Conservation (phyloP, 139 green algal species). For the Closterium sp. region DNA sequence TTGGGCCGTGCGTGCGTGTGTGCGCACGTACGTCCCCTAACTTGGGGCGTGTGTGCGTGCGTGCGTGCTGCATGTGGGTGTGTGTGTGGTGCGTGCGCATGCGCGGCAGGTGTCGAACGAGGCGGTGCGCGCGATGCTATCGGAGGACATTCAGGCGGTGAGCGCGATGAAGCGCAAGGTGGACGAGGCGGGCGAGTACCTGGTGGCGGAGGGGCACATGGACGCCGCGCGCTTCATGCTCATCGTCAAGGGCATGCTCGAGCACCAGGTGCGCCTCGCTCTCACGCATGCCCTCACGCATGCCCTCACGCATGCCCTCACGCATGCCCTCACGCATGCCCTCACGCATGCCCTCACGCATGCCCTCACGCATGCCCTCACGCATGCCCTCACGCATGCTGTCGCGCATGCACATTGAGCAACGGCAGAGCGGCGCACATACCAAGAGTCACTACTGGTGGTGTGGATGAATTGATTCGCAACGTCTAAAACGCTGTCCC, state of each 20-base stretch:
- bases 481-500: background rate
- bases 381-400: too few relatives aligned
- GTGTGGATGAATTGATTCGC: background rate
- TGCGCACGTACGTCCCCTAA: too few relatives aligned
- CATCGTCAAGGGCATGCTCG: slow-evolving; percentile 42
- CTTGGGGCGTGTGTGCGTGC: too few relatives aligned
- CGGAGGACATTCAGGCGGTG: slow-evolving; percentile 38
- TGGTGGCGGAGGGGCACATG: slow-evolving; percentile 15
- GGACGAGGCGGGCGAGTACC: slow-evolving; percentile 27
- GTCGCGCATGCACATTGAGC: background rate
- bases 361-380: too few relatives aligned
- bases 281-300: background rate
- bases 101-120: slow-evolving; percentile 33
- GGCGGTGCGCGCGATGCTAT: slow-evolving; percentile 43
- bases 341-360: too few relatives aligned
- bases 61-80: background rate
- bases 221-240: slow-evolving; percentile 50
- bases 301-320: too few relatives aligned
- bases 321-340: too few relatives aligned
- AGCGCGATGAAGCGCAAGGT: slow-evolving; percentile 38
- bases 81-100: background rate
- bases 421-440: background rate
- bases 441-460: background rate
- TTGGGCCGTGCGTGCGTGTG: background rate
- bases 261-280: slow-evolving; percentile 19